Percentiles rank a stretch among this genome's conserved stretches.
Evolutionary conservation across 768 basidiomycete genomes (phyloP).

Genomic region (Lanmaoa pseudosensibilis): DNA sequence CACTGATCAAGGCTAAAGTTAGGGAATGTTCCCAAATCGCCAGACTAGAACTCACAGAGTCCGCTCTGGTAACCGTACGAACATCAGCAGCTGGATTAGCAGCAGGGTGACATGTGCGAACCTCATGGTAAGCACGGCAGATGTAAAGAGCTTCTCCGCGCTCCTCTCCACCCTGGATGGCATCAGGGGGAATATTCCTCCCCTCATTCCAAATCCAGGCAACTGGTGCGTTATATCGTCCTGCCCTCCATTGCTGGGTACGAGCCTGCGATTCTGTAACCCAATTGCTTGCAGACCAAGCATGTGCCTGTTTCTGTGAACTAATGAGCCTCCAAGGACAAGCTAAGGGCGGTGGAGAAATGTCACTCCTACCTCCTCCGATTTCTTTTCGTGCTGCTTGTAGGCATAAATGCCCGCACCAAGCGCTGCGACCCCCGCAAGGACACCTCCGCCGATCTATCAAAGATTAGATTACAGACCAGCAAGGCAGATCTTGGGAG

Average conservation of each 20-base stretch:
- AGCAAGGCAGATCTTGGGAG: background rate
- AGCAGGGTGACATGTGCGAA: slow-evolving; percentile 26
- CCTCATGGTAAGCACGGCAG: slow-evolving; percentile 59
- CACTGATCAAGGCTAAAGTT: slow-evolving; percentile 39
- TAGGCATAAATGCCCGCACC: slow-evolving; percentile 53
- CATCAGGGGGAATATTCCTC: slow-evolving; percentile 55
- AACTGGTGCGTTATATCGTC: slow-evolving; percentile 46
- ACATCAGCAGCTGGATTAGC: slow-evolving; percentile 1
- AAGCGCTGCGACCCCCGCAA: slow-evolving; percentile 51
- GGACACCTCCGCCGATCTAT: slow-evolving; percentile 65
- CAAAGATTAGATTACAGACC: slow-evolving; percentile 4
- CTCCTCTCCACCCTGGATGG: slow-evolving; percentile 59
- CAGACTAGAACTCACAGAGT: slow-evolving; percentile 41
- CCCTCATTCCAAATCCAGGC: slow-evolving; percentile 66
- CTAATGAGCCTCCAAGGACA: background rate
- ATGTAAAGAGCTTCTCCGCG: slow-evolving; percentile 54
- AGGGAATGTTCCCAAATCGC: background rate
- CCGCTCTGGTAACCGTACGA: slow-evolving; percentile 42
- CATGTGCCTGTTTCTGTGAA: slow-evolving; percentile 47
- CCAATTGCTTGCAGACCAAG: slow-evolving; percentile 57
- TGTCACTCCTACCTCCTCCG: slow-evolving; percentile 50
- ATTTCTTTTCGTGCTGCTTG: slow-evolving; percentile 54
- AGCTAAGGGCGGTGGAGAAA: background rate
- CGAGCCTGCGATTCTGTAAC: slow-evolving; percentile 54
- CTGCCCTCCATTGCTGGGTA: slow-evolving; percentile 46